A percentile compares a stretch with the other conserved stretches of the same genome.
Conservation (phyloP, 78 protist genomes). For the Dictyostelium purpureum region DNA sequence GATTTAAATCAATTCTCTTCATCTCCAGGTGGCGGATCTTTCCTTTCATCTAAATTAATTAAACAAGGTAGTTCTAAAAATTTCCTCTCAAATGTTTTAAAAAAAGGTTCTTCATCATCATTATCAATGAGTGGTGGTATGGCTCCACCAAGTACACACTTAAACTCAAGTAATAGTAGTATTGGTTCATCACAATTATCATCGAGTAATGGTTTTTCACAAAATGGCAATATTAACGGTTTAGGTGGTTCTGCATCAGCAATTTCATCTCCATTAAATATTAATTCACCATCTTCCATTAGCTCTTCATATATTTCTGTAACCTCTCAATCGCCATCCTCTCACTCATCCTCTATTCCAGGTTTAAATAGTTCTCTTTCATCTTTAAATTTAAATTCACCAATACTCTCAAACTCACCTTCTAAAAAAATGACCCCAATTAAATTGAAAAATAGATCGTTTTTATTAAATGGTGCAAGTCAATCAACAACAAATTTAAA, state of each 20-base stretch:
- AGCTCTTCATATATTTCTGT: not conserved
- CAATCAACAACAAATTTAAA: not conserved
- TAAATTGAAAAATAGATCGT: not conserved
- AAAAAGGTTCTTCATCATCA: slow-evolving; percentile 27
- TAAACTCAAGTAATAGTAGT: not conserved
- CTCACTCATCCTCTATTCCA: not conserved
- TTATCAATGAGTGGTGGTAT: not conserved
- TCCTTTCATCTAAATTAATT: not conserved
- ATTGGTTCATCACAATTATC: slow-evolving; percentile 11
- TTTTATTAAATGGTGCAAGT: not conserved
- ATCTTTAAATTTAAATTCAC: slow-evolving; percentile 52
- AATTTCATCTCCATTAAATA: not conserved
- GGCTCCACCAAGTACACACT: not conserved
- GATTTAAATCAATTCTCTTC: not conserved
- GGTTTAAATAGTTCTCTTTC: not conserved
- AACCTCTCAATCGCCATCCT: not conserved
- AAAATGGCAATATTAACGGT: not conserved
- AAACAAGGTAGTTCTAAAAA: slow-evolving; percentile 28
- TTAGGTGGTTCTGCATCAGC: not conserved
- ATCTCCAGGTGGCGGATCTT: not conserved
- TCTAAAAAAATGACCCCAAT: not conserved
- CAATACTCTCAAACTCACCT: not conserved
- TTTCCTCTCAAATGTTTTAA: slow-evolving; percentile 44
- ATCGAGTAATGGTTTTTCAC: not conserved
- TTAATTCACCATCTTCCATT: not conserved